phyloP scores from a whole-genome alignment of 805 yeast species.

The Candida taoyuanica region DNA sequence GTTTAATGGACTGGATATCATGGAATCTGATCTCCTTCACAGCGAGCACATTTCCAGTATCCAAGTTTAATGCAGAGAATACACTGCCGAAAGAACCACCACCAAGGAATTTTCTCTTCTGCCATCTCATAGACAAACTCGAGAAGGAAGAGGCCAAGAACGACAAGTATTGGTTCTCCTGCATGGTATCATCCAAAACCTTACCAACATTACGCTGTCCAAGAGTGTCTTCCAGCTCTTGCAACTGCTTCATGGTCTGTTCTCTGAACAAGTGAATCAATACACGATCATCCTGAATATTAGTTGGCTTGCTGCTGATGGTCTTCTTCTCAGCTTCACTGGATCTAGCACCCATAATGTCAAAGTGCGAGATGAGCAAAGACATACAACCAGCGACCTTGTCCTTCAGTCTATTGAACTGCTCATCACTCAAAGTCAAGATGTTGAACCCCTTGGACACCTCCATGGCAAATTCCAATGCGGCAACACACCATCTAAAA shows the following conservation, averaged over 20 bases:
- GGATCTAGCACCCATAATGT: conserved; percentile 96
- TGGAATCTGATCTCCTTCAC: conserved; percentile 93
- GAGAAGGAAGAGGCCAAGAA: conserved; percentile 86
- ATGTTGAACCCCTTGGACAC: conserved; percentile 90
- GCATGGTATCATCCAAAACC: conserved; percentile 81
- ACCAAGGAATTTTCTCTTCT: conserved; percentile 88
- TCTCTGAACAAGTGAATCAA: conserved; percentile 55
- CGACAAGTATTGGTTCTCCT: conserved; percentile 81
- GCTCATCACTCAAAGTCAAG: conserved; percentile 69
- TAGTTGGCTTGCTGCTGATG: conserved; percentile 36
- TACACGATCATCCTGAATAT: conserved; percentile 50
- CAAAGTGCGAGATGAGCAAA: conserved; percentile 88
- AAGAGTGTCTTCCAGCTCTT: conserved; percentile 52
- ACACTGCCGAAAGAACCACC: conserved; percentile 96
- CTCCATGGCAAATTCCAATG: conserved; percentile 93
- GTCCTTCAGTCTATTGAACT: conserved; percentile 63
- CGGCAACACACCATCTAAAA: conserved; percentile 93
- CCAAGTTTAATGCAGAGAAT: conserved; percentile 85
- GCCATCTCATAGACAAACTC: conserved; percentile 93
- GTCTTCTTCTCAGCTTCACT: conserved; percentile 53
- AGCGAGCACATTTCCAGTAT: conserved; percentile 94
- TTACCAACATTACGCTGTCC: conserved; percentile 60
- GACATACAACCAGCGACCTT: conserved; percentile 96
- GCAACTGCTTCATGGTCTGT: conserved; percentile 62
- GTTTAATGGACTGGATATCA: conserved; percentile 78